phyloP scores from a whole-genome alignment of 352 stramenopile genomes.

The Phytophthora pisi region DNA sequence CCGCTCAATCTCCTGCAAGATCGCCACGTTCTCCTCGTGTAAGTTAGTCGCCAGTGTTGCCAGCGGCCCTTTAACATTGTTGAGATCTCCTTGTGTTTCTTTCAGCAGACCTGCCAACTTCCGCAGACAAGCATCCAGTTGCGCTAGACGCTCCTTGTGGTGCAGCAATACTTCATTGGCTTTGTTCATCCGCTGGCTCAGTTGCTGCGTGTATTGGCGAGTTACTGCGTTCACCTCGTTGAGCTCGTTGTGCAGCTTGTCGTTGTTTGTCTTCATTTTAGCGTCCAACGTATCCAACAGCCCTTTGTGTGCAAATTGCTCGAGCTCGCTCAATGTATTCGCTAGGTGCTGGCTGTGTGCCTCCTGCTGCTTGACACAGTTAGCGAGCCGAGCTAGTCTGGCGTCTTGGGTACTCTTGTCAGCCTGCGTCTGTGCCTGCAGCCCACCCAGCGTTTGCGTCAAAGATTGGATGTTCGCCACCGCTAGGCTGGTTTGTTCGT shows the following conservation, averaged over 20 bases:
- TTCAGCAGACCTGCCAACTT: constrained; percentile 34
- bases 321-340: constrained; percentile 43
- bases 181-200: constrained; percentile 41
- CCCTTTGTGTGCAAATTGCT: constrained; percentile 50
- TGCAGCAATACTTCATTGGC: constrained; percentile 37
- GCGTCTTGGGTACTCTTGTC: constrained; percentile 28
- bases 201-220: constrained; percentile 32
- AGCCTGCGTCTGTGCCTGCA: constrained; percentile 27
- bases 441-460: constrained; percentile 18
- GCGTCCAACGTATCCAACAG: constrained; percentile 45
- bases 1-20: constrained; percentile 68
- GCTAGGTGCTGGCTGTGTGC: constrained; percentile 33
- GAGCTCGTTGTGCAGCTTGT: constrained; percentile 35
- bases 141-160: constrained; percentile 41
- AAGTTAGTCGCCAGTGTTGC: constrained; percentile 63
- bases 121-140: constrained; percentile 43
- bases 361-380: constrained; percentile 40
- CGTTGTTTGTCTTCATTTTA: constrained; percentile 36
- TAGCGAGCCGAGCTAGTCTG: constrained; percentile 22
- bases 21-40: constrained; percentile 70
- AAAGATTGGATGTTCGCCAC: constrained; percentile 25
- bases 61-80: constrained; percentile 58
- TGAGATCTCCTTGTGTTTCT: constrained; percentile 45
- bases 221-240: constrained; percentile 24
- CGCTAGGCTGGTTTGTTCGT: constrained; percentile 31